Evolutionary conservation across 345 rosid genomes (phyloP).

Genomic region (Physaria fendleri): DNA sequence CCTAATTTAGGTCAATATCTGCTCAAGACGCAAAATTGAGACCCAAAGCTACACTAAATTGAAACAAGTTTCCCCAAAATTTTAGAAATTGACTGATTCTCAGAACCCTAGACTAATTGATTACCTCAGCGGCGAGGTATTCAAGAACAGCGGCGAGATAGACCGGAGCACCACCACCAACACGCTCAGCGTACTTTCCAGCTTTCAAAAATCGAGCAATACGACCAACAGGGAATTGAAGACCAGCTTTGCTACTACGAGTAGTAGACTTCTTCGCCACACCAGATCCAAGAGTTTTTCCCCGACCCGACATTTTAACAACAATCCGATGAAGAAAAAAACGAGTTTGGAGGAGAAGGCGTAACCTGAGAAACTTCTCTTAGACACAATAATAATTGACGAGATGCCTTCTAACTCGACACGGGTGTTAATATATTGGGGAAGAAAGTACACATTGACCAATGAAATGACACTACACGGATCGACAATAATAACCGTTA

Average conservation of each 20-base stretch:
- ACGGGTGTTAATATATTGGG: conserved; percentile 30
- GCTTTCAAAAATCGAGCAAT: conserved; percentile 89
- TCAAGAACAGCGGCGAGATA: conserved; percentile 98
- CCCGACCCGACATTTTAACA: conserved; percentile 70
- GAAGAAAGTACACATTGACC: conserved; percentile 6
- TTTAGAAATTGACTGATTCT: neutral
- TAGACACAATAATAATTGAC: neutral
- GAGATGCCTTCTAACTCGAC: conserved; percentile 4
- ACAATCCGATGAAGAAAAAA: neutral
- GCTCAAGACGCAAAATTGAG: neutral
- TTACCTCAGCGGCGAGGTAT: conserved; percentile 89
- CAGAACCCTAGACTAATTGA: conserved; percentile 21
- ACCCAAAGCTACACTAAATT: neutral
- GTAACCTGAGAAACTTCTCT: neutral
- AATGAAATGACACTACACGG: conserved; percentile 38
- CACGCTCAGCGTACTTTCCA: conserved; percentile 93
- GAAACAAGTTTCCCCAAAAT: neutral
- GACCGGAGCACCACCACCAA: conserved; percentile 97
- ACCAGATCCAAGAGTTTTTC: conserved; percentile 81
- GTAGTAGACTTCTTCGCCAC: conserved; percentile 79
- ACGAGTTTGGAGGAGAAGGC: neutral
- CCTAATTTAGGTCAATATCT: neutral
- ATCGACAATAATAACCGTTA: conserved; percentile 25
- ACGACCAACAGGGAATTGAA: conserved; percentile 92
- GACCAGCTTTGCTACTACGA: conserved; percentile 91